Base-by-base conservation (phyloP, 129 eudicot genomes). In the Oenanthe sinensis region DNA sequence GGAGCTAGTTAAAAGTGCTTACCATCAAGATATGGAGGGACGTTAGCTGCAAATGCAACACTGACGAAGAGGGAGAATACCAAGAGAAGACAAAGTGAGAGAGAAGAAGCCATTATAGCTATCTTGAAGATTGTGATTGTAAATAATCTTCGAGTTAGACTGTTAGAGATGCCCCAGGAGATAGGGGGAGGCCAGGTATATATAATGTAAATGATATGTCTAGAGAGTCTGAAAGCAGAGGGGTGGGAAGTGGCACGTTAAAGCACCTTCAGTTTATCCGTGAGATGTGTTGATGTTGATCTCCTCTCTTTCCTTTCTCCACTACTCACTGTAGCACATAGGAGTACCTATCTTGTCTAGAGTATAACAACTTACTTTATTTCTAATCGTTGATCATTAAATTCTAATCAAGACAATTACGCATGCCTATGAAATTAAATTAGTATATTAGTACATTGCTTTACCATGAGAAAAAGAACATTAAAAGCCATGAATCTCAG, bases 241-340 rank as follows among this genome's bases (percentile, higher is more conserved):
- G 4, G 42, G 6, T 12, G 19, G 72, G 10, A 30, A 67, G 39
- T 30, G 72, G 72, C 72, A 67, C 72, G 72, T 67, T 67, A 67
- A 67, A 30, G 43, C 33, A 33, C 10, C 72, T 30, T 67, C 13
- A 67, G 42, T 28, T 67, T 30, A 67, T 43, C 42, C 72, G 72
- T 67, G 42, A 67, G 40, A 67, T 67, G 72, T 67, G 72, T 30
- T 30, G 16, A 40, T 67, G 72, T 14, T 33, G 43, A 28, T 67
- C 72, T 8, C 33, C 72, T 67, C 72, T 11, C 72, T 67, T 67
- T 67, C 72, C 43, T 67, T 36, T 67, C 72, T 67, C 72, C 72
- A 67, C 72, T 67, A 30, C 43, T 30, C 72, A 67, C 19, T 30
- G 13, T 67, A 65, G 22, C 19, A 33, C 14, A 67, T 67, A 7